Evolutionary conservation across 75 land plant species (phyloP).

Genomic region (Pseudotsuga menziesii): DNA sequence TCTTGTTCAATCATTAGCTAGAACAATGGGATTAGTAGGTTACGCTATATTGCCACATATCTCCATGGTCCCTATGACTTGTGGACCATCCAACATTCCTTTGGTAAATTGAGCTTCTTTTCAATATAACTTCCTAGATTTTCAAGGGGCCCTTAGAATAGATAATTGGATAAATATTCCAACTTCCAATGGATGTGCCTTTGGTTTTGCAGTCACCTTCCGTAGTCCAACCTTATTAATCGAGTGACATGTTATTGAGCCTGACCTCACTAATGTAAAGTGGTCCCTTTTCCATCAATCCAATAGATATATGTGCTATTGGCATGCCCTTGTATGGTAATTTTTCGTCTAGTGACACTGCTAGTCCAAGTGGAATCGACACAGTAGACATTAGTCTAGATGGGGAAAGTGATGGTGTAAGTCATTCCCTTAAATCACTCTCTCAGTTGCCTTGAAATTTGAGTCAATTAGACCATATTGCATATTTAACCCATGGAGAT

Average conservation of each 20-base stretch:
- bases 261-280: constrained; percentile 68
- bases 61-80: too few relatives aligned
- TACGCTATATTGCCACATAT: too few relatives aligned
- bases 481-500: constrained; percentile 35
- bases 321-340: constrained; percentile 66
- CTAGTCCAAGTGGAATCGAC: constrained; percentile 40
- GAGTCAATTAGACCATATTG: constrained; percentile 43
- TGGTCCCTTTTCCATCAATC: constrained; percentile 77
- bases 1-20: too few relatives aligned
- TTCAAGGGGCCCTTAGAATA: constrained; percentile 53
- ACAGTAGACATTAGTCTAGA: constrained; percentile 54
- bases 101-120: constrained; percentile 87
- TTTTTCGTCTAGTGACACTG: constrained; percentile 53
- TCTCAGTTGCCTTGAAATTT: constrained; percentile 40
- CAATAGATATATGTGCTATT: constrained; percentile 81
- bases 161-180: constrained; percentile 43
- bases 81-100: too few relatives aligned
- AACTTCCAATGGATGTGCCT: constrained; percentile 18
- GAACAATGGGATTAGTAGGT: too few relatives aligned
- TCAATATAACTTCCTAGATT: constrained; percentile 46
- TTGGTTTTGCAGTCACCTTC: constrained; percentile 29
- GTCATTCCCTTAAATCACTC: constrained; percentile 65
- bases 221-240: constrained; percentile 33
- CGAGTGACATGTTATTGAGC: constrained; percentile 65
- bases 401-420: constrained; percentile 43